Conservation (phyloP, 352 stramenopile genomes). For the Phytophthora foliorum region DNA sequence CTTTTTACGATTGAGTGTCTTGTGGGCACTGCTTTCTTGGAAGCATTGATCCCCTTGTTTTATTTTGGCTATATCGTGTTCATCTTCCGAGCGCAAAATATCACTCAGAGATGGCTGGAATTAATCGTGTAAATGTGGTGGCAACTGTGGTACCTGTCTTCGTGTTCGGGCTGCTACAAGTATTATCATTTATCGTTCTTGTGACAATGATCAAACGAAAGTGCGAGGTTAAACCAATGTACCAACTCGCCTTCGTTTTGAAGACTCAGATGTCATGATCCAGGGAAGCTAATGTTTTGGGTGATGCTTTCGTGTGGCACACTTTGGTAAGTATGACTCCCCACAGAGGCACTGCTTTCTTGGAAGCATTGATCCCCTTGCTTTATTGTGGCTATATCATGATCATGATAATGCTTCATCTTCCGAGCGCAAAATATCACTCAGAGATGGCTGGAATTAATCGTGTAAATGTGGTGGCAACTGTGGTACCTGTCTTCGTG, state of each 20-base stretch:
- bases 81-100: constrained; percentile 30
- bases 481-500: constrained; percentile 15
- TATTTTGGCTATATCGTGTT: constrained; percentile 31
- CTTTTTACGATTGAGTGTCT: constrained; percentile 42
- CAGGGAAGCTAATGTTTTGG: constrained; percentile 33
- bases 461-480: not conserved
- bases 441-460: constrained; percentile 24
- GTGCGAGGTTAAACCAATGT: constrained; percentile 9
- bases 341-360: constrained; percentile 44
- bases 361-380: constrained; percentile 37
- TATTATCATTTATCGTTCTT: constrained; percentile 24
- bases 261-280: constrained; percentile 19
- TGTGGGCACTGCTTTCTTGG: constrained; percentile 39
- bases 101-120: constrained; percentile 31
- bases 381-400: constrained; percentile 35
- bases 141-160: constrained; percentile 12
- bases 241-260: constrained; percentile 30
- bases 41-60: constrained; percentile 37
- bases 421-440: constrained; percentile 37
- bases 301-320: constrained; percentile 1
- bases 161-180: constrained; percentile 26
- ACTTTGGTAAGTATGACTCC: not conserved
- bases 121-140: constrained; percentile 1
- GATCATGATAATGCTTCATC: constrained; percentile 17
- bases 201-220: constrained; percentile 11